A percentile compares a stretch with the other conserved stretches of the same genome.
phyloP scores from a whole-genome alignment of 2,329 filamentous ascomycete genomes.

The Penicillium sp. region DNA sequence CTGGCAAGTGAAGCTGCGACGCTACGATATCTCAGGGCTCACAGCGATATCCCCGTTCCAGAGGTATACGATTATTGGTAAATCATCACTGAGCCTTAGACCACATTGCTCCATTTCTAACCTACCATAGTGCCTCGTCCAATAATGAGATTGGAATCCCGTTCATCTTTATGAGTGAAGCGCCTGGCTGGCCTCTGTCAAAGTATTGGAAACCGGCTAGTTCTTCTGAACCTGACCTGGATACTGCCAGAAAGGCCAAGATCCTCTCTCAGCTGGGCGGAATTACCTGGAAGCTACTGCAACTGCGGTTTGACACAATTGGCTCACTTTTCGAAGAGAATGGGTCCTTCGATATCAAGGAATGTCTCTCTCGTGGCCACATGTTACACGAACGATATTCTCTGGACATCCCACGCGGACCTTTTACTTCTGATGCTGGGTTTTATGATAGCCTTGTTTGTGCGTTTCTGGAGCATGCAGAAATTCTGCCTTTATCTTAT shows the following conservation, averaged over 20 bases:
- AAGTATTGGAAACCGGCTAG: constrained; percentile 19
- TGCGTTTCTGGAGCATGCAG: constrained; percentile 19
- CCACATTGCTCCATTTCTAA: constrained; percentile 2
- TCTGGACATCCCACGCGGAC: constrained; percentile 20
- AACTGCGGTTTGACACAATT: constrained; percentile 27
- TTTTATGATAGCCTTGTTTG: constrained; percentile 21
- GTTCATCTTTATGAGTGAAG: constrained; percentile 37
- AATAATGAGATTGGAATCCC: constrained; percentile 32
- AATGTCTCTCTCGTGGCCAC: constrained; percentile 24
- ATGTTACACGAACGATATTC: constrained; percentile 17
- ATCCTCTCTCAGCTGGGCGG: constrained; percentile 28
- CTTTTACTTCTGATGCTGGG: constrained; percentile 19
- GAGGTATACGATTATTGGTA: constrained; percentile 31
- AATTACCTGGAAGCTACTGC: constrained; percentile 25
- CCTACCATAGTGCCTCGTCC: constrained; percentile 10
- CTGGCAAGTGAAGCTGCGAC: constrained; percentile 35
- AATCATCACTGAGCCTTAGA: neutral
- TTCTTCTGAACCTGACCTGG: constrained; percentile 11
- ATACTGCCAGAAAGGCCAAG: constrained; percentile 19
- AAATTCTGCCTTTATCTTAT: constrained; percentile 14
- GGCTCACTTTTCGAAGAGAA: constrained; percentile 31
- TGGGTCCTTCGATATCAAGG: constrained; percentile 15
- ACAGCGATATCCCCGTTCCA: constrained; percentile 33
- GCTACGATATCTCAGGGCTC: constrained; percentile 29
- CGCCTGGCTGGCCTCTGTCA: constrained; percentile 27